Evolutionary conservation across 257 asterid genomes (phyloP), one percentile per base, ranked within the genome.

Genomic region (Solanum chiquidenum): DNA sequence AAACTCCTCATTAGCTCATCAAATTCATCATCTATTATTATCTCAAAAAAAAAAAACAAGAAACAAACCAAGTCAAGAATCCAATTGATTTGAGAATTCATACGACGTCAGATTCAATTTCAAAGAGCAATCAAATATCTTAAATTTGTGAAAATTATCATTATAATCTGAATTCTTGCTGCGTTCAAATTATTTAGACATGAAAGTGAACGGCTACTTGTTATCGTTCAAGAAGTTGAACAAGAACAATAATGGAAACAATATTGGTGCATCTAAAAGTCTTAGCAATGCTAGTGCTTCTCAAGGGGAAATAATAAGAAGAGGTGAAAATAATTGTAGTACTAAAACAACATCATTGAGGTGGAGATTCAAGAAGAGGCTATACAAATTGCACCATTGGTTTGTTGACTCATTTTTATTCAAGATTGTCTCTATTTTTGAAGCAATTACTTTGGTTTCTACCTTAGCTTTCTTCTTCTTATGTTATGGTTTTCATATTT

Each of bases 401-500:
- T 86, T 95, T 37, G 90, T 94, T 33, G 96, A 96, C 75, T 88
- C 84, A 8, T 35, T 96, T 64, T 73, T 96, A 46, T 96, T 95
- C 92, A 95, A 90, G 91, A 90, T 95, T 83, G 91, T 91, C 7
- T 95, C 95, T 13, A 66, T 89, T 9, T 86, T 93, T 27, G 99
- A 96, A 66, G 98, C 98, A 69, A 29, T 94, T 9, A 89, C 92
- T 46, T 90, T 96, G 34, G 93, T 93, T 23, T 87, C 94, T 3
- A 89, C 89, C 86, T 95, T 96, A 77, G 91, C 93, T 66, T 92
- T 94, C 91, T 95, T 94, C 95, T 96, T 90, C 94, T 92, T 95
- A 85, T 95, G 94, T 37, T 94, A 95, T 89, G 98, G 99, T 8
- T 92, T 98, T 90, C 95, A 91, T 52, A 71, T 95, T 52, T 96